Base-by-base conservation (phyloP, 2,329 filamentous ascomycete species). In the Hypoxylon sp. region DNA sequence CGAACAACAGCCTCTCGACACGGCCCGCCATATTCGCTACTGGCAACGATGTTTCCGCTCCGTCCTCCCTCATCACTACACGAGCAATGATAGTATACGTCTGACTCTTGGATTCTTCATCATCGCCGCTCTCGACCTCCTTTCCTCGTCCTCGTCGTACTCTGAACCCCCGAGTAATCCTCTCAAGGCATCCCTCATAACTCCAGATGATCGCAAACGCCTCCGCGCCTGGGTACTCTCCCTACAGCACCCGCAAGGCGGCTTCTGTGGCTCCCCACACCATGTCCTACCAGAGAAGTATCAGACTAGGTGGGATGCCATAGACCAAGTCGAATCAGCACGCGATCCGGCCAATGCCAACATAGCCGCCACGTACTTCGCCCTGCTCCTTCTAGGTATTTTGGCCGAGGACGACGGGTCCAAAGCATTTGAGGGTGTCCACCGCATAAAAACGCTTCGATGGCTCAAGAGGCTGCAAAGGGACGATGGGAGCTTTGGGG, bases 91-190 rank as follows among this genome's bases (percentile, higher is more conserved):
- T 82, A 93, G 93, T 73, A 95, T 91, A 75, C 94, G 96, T 75
- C 92, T 98, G 84, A 92, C 92, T 4, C 89, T 98, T 60, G 94
- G 90, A 72, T 97, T 91, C 83, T 97, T 99, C 84, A 94, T 92
- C 72, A 83, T 98, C 75, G 91, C 93, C 6, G 93, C 93, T 1
- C 86, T 97, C 53, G 93, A 97, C 77, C 82, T 98, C 1, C 89
- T 99, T 31, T 89, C 88, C 11, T 85, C 86, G 1, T 83, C 93
- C 42, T 80, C 87, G 4, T 80, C 82, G 60, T 83, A 84, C 61
- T 83, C 86, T 1, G 42, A 75, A 27, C 65, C 76, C 29, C 60
- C 74, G 11, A 62, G 73, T 5, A 50, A 73, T 77, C 91, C n/a
- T 83, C 88, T 91, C 64, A 78, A 87, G n/a, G 81, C 83, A 54